Percentiles rank a stretch among this genome's conserved stretches.
These are phyloP conservation scores for Barbarea vulgaris DNA, from an alignment of 345 rosid species.

Conservation along the genomic window DNA sequence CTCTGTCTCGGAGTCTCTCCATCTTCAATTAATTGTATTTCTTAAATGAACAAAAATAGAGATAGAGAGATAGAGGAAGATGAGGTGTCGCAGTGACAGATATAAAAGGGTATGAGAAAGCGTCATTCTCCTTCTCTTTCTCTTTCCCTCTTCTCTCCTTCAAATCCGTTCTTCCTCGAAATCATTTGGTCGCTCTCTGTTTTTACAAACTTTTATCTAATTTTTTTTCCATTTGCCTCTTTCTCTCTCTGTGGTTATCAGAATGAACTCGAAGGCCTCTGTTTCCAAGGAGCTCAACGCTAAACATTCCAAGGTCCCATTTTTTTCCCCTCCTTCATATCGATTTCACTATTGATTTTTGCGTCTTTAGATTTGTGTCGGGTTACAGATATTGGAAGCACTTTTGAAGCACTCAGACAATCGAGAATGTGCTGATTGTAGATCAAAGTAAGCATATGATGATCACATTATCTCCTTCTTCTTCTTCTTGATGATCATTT, in stretches of 20 bases:
- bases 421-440: slow-evolving; percentile 97
- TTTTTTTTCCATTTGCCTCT: not conserved
- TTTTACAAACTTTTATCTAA: slow-evolving; percentile 20
- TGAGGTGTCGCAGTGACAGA: slow-evolving; percentile 34
- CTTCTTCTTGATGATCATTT: not conserved
- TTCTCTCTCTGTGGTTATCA: slow-evolving; percentile 26
- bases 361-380: slow-evolving; percentile 10
- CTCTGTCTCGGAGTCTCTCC: too few relatives aligned
- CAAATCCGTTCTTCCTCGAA: slow-evolving; percentile 45
- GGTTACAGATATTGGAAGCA: slow-evolving; percentile 73
- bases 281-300: slow-evolving; percentile 80
- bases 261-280: slow-evolving; percentile 72
- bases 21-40: not conserved
- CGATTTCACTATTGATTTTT: not conserved
- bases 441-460: slow-evolving; percentile 64
- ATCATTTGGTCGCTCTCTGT: slow-evolving; percentile 26
- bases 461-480: not conserved
- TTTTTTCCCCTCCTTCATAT: not conserved
- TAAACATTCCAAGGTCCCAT: slow-evolving; percentile 66
- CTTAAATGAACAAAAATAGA: slow-evolving; percentile 24
- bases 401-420: slow-evolving; percentile 85
- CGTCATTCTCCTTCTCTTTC: slow-evolving; percentile 26
- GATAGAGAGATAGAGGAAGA: slow-evolving; percentile 3
- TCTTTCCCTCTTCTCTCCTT: slow-evolving; percentile 40
- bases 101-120: slow-evolving; percentile 34